Evolutionary conservation across 1,139 yeast genomes (phyloP), one percentile per base, ranked within the genome.

Genomic region (Kluyveromyces marxianus): DNA sequence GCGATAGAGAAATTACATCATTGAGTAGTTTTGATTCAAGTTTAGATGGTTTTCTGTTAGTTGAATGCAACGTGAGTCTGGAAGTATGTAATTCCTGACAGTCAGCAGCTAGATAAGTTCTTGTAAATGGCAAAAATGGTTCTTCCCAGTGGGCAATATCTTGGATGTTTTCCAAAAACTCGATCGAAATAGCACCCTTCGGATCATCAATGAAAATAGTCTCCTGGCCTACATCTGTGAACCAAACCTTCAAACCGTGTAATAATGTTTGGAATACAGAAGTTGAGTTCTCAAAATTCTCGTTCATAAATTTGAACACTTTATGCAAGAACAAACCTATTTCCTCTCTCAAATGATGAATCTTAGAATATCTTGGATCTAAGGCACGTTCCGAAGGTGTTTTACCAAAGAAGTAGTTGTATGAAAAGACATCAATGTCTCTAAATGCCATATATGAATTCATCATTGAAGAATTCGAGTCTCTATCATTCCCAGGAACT

Each of bases 221-320:
- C 56, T 86, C 95, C 51, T 79, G 74, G 1, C 96, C 95, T 28
- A 85, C 84, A 61, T 89, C 95, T 21, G 86, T 76, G 52, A 92
- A 79, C 89, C 95, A 92, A 7, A 84, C 79, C 55, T 84, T 81
- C 45, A 84, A 63, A 2, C 83, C 83, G 58, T 80, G 79, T 41
- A 89, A 66, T 42, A 83, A 71, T 39, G 81, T 79, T 54, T 80
- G 80, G 62, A 82, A 77, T 24, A 86, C 65, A 21, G 79, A 77
- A n/a, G 87, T 77, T 52, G 87, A 84, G 52, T 85, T 89, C 46
- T 76, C 80, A 47, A 76, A 76, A 46, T 76, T 67, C 3, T 69
- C 63, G 3, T 66, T 58, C 51, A 89, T 63, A 54, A 75, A 77
- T 35, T 68, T 60, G 53, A 74, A 75, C 24, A 86, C 68, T 4